Conservation (phyloP, 352 stramenopile genomes). For the Globisporangium barbulae region DNA sequence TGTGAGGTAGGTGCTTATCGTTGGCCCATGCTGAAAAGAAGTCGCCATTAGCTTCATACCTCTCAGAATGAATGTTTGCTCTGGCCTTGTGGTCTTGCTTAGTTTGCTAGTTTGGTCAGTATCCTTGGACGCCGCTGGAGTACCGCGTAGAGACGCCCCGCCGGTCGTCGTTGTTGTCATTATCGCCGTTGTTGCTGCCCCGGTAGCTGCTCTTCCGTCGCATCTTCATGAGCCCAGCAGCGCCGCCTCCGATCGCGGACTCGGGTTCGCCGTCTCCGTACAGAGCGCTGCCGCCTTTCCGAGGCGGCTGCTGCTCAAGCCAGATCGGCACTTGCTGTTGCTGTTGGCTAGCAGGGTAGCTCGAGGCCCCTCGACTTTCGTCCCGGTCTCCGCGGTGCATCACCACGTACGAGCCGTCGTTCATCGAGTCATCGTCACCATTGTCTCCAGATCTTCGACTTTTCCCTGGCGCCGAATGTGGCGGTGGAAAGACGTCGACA, state of each 20-base stretch:
- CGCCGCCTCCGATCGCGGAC: constrained; percentile 43
- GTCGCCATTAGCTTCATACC: neutral
- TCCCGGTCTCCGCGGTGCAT: constrained; percentile 17
- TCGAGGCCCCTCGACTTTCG: constrained; percentile 9
- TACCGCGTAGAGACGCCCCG: constrained; percentile 1
- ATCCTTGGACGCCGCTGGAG: neutral
- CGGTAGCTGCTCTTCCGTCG: constrained; percentile 51
- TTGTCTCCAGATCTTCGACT: constrained; percentile 31
- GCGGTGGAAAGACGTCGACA: constrained; percentile 61
- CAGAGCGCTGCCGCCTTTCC: constrained; percentile 19
- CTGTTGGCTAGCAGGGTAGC: neutral
- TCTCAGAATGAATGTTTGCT: neutral
- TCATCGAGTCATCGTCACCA: constrained; percentile 30
- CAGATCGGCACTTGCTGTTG: constrained; percentile 54
- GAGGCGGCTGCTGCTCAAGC: constrained; percentile 36
- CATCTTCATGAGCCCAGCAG: constrained; percentile 65
- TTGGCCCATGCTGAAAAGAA: neutral
- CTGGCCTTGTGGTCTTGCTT: neutral
- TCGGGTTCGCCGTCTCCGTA: constrained; percentile 34
- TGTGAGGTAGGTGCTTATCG: neutral
- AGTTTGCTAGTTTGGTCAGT: constrained; percentile 6
- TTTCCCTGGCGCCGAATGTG: constrained; percentile 65
- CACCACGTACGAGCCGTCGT: constrained; percentile 31
- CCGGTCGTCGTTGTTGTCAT: constrained; percentile 23
- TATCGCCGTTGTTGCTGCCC: constrained; percentile 43